phyloP scores from a whole-genome alignment of 2,329 filamentous ascomycete genomes.

The Penicillium psychrosexuale region DNA sequence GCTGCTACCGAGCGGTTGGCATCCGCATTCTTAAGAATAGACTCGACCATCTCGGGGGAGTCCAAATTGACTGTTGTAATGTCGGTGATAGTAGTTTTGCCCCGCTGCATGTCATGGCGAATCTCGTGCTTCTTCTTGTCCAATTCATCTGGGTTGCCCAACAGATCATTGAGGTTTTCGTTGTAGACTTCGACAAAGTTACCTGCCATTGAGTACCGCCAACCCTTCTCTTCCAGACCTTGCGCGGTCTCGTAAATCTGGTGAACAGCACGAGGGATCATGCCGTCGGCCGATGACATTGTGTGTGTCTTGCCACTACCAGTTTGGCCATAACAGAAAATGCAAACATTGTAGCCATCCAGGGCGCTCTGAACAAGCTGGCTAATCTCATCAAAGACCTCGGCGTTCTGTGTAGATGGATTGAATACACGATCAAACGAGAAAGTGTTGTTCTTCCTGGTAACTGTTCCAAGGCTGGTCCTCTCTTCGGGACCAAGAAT shows the following conservation, averaged over 20 bases:
- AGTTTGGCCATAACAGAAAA: constrained; percentile 97
- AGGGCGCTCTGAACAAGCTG: constrained; percentile 94
- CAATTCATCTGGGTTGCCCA: constrained; percentile 67
- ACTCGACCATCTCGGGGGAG: constrained; percentile 74
- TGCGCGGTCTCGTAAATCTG: constrained; percentile 91
- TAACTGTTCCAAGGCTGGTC: constrained; percentile 72
- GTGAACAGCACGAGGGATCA: constrained; percentile 89
- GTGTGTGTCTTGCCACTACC: constrained; percentile 96
- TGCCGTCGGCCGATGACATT: constrained; percentile 87
- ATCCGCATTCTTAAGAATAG: constrained; percentile 74
- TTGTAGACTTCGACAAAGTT: constrained; percentile 98
- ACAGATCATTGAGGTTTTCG: constrained; percentile 87
- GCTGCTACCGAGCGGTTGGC: constrained; percentile 89
- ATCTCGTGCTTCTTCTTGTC: constrained; percentile 85
- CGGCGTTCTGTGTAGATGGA: constrained; percentile 70
- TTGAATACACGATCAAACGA: constrained; percentile 91
- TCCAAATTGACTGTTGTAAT: constrained; percentile 73
- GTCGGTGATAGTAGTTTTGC: constrained; percentile 78
- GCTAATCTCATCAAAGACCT: constrained; percentile 94
- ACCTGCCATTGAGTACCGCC: constrained; percentile 91
- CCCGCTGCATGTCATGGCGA: constrained; percentile 75
- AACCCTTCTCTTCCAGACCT: constrained; percentile 82
- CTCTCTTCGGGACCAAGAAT: constrained; percentile 80
- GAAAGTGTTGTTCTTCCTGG: constrained; percentile 77
- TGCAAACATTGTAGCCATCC: constrained; percentile 97